Conservation (phyloP, 2,329 filamentous ascomycete species). For the Colletotrichum cordylinicola region DNA sequence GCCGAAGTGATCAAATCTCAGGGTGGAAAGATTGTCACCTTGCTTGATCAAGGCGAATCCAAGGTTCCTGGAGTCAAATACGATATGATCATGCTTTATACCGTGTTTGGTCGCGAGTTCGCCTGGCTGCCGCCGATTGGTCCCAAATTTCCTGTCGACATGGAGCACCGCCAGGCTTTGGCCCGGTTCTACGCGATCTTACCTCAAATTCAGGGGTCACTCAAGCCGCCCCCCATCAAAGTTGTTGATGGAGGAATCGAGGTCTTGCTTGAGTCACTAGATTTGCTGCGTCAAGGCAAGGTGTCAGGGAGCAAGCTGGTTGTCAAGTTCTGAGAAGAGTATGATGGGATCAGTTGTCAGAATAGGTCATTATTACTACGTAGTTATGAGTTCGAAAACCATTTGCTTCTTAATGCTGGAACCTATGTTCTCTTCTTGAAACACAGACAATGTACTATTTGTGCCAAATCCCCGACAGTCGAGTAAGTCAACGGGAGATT, state of each 20-base stretch:
- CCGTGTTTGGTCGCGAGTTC: conserved; percentile 28
- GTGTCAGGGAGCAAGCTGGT: conserved; percentile 28
- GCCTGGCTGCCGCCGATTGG: conserved; percentile 30
- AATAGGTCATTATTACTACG: not conserved
- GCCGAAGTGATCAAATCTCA: conserved; percentile 26
- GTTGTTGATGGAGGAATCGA: conserved; percentile 23
- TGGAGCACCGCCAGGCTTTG: conserved; percentile 27
- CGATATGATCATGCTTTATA: conserved; percentile 30
- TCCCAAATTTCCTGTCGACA: conserved; percentile 32
- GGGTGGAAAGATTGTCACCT: conserved; percentile 32
- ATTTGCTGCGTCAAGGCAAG: conserved; percentile 24
- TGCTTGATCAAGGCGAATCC: conserved; percentile 26
- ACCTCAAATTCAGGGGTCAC: not conserved
- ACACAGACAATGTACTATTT: not conserved
- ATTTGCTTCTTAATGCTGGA: not conserved
- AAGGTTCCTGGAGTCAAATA: conserved; percentile 25
- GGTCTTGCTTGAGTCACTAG: conserved; percentile 14
- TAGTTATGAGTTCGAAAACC: not conserved
- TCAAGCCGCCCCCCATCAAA: conserved; percentile 26
- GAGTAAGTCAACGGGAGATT: not conserved
- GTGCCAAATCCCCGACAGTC: not conserved
- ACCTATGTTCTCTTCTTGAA: not conserved
- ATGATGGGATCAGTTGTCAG: not conserved
- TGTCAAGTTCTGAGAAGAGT: not conserved
- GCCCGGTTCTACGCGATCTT: conserved; percentile 26